A percentile compares a stretch with the other conserved stretches of the same genome.
These are phyloP conservation scores for Trichoderma sp. DNA, from an alignment of 2,329 filamentous ascomycete genomes.

Conservation along the genomic window DNA sequence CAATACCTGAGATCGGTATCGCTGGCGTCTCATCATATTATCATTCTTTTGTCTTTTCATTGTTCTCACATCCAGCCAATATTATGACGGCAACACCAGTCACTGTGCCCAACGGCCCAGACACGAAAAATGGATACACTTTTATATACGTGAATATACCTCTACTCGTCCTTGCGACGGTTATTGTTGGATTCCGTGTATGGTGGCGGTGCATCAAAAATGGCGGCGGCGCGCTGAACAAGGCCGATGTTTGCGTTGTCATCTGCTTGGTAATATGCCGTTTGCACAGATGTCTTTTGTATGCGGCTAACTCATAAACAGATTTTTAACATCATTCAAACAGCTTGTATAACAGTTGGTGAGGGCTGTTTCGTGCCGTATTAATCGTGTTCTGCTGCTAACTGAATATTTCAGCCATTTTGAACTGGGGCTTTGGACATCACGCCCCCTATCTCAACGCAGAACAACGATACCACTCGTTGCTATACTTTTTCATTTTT, in stretches of 20 bases:
- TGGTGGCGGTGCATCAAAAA: constrained; percentile 13
- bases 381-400: neutral
- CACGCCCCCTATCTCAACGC: neutral
- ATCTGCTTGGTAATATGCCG: neutral
- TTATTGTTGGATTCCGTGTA: constrained; percentile 5
- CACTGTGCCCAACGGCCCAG: neutral
- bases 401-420: neutral
- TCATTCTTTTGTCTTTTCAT: neutral
- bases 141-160: constrained; percentile 12
- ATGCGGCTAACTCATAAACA: neutral
- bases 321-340: constrained; percentile 11
- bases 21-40: neutral
- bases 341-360: neutral
- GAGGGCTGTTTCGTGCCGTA: neutral
- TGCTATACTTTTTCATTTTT: constrained; percentile 16
- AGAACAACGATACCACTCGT: constrained; percentile 12
- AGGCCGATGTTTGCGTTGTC: constrained; percentile 14
- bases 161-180: neutral
- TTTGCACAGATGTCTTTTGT: neutral
- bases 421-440: constrained; percentile 12
- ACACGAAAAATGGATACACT: constrained; percentile 5
- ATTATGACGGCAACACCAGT: neutral
- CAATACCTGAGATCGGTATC: neutral
- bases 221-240: neutral
- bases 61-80: neutral